A percentile compares a stretch with the other conserved stretches of the same genome.
phyloP scores from a whole-genome alignment of 352 stramenopile genomes.

The Globisporangium viniferum region DNA sequence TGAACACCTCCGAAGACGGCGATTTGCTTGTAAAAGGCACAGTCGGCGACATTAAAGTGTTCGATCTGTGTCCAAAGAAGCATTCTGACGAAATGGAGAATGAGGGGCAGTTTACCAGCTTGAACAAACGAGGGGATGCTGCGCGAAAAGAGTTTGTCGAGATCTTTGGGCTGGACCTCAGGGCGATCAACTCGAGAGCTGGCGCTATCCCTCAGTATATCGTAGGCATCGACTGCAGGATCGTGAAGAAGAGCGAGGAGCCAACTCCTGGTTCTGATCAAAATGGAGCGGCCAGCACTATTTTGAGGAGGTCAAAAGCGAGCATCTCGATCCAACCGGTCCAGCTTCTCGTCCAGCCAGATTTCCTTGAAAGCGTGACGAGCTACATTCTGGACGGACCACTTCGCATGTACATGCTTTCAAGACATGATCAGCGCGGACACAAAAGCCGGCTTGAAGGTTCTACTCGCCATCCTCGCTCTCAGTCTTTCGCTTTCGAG shows the following conservation, averaged over 20 bases:
- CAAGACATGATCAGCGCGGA: slow-evolving; percentile 8
- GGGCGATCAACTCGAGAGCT: slow-evolving; percentile 11
- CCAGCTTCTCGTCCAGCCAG: slow-evolving; percentile 48
- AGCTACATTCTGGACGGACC: slow-evolving; percentile 60
- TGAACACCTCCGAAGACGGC: slow-evolving; percentile 26
- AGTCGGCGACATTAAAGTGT: slow-evolving; percentile 67
- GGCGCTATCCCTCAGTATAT: slow-evolving; percentile 27
- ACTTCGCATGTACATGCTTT: slow-evolving; percentile 36
- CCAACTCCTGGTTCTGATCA: neutral
- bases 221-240: slow-evolving; percentile 41
- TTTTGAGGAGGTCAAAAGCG: slow-evolving; percentile 31
- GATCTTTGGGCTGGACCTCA: slow-evolving; percentile 53
- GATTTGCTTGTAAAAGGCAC: slow-evolving; percentile 42
- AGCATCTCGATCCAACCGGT: slow-evolving; percentile 47
- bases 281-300: slow-evolving; percentile 3
- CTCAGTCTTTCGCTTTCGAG: slow-evolving; percentile 14
- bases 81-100: slow-evolving; percentile 9
- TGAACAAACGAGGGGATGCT: slow-evolving; percentile 7
- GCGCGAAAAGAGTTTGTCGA: slow-evolving; percentile 32
- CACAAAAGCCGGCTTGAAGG: neutral
- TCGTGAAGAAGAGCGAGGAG: slow-evolving; percentile 21
- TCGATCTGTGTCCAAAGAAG: slow-evolving; percentile 54
- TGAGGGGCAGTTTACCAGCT: slow-evolving; percentile 1
- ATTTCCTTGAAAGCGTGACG: slow-evolving; percentile 57
- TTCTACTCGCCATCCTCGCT: slow-evolving; percentile 1